Percentiles rank a stretch among this genome's conserved stretches.
phyloP scores from a whole-genome alignment of 2,329 filamentous ascomycete genomes.

The Ceratocystis harringtonii region DNA sequence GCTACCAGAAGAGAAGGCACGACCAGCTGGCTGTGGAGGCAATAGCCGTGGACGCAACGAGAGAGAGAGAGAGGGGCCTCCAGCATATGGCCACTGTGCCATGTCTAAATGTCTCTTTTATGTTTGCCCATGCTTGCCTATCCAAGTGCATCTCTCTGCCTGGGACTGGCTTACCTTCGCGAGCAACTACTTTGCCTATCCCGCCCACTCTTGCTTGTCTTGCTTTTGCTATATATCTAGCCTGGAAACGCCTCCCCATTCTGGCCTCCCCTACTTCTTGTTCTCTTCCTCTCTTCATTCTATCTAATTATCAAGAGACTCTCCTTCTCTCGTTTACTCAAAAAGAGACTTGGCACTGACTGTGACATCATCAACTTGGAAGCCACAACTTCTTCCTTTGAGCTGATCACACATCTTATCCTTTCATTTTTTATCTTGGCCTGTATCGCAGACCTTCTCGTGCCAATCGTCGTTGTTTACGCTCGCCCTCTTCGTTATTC shows the following conservation, averaged over 20 bases:
- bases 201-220: not conserved
- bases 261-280: not conserved
- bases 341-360: constrained; percentile 4
- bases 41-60: not conserved
- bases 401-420: not conserved
- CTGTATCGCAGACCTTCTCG: not conserved
- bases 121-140: too few relatives aligned
- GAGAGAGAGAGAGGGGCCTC: too few relatives aligned
- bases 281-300: not conserved
- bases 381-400: constrained; percentile 3
- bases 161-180: too few relatives aligned
- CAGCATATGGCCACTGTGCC: too few relatives aligned
- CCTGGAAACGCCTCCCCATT: not conserved
- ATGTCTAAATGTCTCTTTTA: too few relatives aligned
- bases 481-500: not conserved
- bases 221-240: constrained; percentile 8
- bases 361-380: not conserved
- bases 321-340: not conserved
- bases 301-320: constrained; percentile 9
- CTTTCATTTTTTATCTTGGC: not conserved
- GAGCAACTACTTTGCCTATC: too few relatives aligned
- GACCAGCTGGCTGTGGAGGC: not conserved
- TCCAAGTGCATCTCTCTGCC: too few relatives aligned
- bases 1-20: not conserved
- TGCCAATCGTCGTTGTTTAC: not conserved